phyloP scores from a whole-genome alignment of 1,284 basidiomycete species.

The Xanthoconium separans region DNA sequence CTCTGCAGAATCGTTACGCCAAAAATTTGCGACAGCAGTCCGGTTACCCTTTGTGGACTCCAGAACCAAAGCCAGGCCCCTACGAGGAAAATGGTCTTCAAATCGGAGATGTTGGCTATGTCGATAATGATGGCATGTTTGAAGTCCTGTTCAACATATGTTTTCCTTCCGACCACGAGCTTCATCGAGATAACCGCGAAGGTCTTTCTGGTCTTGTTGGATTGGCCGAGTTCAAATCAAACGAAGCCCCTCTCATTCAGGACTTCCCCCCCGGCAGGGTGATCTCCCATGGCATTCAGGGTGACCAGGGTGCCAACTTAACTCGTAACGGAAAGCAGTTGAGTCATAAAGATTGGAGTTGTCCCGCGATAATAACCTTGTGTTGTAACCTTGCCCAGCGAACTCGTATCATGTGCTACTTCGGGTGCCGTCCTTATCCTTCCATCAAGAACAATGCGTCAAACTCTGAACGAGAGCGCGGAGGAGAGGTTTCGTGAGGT shows the following conservation, averaged over 20 bases:
- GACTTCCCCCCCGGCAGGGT: background rate
- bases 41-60: background rate
- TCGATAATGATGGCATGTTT: background rate
- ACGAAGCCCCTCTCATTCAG: background rate
- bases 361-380: background rate
- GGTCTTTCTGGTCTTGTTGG: background rate
- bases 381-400: background rate
- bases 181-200: background rate
- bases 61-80: background rate
- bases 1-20: background rate
- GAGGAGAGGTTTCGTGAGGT: background rate
- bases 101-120: background rate
- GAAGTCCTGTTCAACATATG: background rate
- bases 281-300: background rate
- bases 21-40: background rate
- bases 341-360: background rate
- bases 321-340: background rate
- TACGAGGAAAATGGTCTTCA: background rate
- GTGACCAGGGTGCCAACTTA: background rate
- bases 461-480: background rate
- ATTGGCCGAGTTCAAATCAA: background rate
- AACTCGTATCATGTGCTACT: background rate
- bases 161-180: background rate
- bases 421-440: background rate
- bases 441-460: background rate